These are phyloP conservation scores for Nemania sp. DNA, from an alignment of 2,329 filamentous ascomycete species.

Conservation along the genomic window DNA sequence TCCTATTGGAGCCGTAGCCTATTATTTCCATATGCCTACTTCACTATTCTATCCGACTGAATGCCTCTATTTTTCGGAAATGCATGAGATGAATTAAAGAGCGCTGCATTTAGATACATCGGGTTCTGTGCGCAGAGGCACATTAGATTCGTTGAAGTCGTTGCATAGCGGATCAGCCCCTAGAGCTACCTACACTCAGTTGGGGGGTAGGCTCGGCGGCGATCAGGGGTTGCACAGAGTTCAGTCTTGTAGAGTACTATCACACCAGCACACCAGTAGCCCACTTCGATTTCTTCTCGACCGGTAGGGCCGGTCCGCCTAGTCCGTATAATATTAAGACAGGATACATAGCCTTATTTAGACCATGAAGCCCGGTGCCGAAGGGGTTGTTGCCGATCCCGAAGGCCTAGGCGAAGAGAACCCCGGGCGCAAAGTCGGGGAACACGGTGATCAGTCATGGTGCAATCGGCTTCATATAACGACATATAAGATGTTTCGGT, in stretches of 20 bases:
- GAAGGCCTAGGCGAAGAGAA: background rate
- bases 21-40: background rate
- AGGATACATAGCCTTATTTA: background rate
- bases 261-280: background rate
- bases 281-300: background rate
- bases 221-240: no score
- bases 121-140: no score
- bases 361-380: background rate
- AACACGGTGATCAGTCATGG: background rate
- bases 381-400: background rate
- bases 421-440: background rate
- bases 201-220: no score
- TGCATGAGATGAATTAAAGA: no score
- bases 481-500: background rate
- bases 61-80: no score
- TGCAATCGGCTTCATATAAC: background rate
- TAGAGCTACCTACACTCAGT: no score
- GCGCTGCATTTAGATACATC: no score
- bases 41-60: background rate
- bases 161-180: no score
- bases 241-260: background rate
- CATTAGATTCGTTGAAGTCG: no score
- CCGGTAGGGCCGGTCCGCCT: background rate
- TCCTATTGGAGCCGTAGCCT: background rate
- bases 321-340: background rate